Conservation (phyloP, 2,329 filamentous ascomycete species). For the Lachnellula hyalina region DNA sequence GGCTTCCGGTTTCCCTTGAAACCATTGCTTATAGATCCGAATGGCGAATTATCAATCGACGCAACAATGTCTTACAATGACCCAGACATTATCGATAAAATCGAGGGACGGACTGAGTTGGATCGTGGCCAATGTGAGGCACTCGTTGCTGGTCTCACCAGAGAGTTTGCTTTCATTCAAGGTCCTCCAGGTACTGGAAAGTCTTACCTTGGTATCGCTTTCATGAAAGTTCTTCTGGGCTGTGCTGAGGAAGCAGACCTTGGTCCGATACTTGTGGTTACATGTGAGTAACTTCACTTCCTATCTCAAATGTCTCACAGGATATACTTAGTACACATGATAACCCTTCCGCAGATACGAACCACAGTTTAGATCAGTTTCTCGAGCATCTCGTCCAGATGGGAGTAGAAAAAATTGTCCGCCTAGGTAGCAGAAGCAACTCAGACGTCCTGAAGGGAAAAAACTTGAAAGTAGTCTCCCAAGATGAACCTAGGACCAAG, state of each 20-base stretch:
- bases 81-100: conserved; percentile 1
- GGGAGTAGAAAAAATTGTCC: conserved; percentile 42
- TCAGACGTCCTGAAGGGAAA: conserved; percentile 18
- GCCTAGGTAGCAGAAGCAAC: conserved; percentile 37
- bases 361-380: conserved; percentile 34
- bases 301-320: not conserved
- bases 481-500: conserved; percentile 13
- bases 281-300: conserved; percentile 19
- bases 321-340: not conserved
- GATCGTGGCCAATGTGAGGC: conserved; percentile 10
- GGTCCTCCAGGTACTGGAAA: conserved; percentile 28
- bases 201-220: conserved; percentile 24
- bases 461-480: conserved; percentile 20
- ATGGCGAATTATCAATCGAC: conserved; percentile 39
- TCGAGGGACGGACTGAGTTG: conserved; percentile 18
- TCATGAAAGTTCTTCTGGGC: conserved; percentile 31
- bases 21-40: conserved; percentile 32
- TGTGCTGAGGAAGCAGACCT: conserved; percentile 19
- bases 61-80: not conserved
- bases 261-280: conserved; percentile 32
- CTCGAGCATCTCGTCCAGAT: conserved; percentile 43
- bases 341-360: conserved; percentile 24
- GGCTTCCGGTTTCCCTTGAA: conserved; percentile 14
- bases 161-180: conserved; percentile 25
- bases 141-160: conserved; percentile 11